Percentiles rank a stretch among this genome's conserved stretches.
Evolutionary conservation across 2,329 filamentous ascomycete species (phyloP).

Genomic region (Aspergillus aculeatinus): DNA sequence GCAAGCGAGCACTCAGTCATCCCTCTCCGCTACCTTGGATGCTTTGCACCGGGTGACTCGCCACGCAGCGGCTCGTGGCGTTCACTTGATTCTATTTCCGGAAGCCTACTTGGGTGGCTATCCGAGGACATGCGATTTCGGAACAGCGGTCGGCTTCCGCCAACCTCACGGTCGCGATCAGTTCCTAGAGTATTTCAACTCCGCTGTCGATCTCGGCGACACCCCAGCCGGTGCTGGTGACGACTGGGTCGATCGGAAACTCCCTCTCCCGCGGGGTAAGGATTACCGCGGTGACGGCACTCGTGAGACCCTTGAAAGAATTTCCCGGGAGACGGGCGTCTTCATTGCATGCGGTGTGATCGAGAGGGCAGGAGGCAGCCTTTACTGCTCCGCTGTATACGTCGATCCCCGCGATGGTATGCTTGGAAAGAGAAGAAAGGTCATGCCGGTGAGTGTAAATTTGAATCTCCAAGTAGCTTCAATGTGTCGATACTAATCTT

Average conservation of each 20-base stretch:
- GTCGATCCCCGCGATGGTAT: constrained; percentile 72
- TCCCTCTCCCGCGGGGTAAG: constrained; percentile 54
- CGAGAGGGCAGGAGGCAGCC: constrained; percentile 74
- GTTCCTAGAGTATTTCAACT: constrained; percentile 75
- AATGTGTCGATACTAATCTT: not conserved
- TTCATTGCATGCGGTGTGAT: constrained; percentile 80
- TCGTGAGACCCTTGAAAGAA: constrained; percentile 72
- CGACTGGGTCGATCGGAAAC: constrained; percentile 66
- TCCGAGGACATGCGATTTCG: constrained; percentile 77
- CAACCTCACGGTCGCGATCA: constrained; percentile 72
- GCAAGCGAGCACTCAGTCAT: constrained; percentile 46
- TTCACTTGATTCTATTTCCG: constrained; percentile 79
- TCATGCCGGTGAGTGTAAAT: constrained; percentile 69
- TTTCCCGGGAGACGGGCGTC: constrained; percentile 74
- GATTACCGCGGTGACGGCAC: constrained; percentile 69
- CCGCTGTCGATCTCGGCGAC: constrained; percentile 80
- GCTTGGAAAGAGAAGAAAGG: constrained; percentile 83
- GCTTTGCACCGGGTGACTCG: constrained; percentile 64
- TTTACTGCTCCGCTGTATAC: constrained; percentile 83
- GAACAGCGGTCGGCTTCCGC: constrained; percentile 70
- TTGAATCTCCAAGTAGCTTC: too few species aligned
- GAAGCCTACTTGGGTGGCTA: constrained; percentile 93
- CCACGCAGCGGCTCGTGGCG: constrained; percentile 59
- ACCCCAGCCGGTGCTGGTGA: constrained; percentile 68
- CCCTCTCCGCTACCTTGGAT: constrained; percentile 58